Conservation (phyloP, 1,139 yeast genomes). For the Taphrina flavorubra region DNA sequence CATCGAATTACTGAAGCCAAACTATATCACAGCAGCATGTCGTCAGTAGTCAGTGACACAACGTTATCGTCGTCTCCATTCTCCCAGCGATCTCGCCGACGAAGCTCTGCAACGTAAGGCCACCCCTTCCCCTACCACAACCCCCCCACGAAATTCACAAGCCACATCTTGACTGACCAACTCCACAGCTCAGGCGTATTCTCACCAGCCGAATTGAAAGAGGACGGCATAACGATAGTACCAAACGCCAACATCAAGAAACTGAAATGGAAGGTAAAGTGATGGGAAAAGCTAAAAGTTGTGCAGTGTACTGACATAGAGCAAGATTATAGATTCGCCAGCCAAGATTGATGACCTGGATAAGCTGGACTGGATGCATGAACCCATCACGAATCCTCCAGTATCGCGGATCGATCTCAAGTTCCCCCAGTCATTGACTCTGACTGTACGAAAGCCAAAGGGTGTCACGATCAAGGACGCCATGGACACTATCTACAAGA, state of each 20-base stretch:
- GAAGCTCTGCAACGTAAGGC: conserved; percentile 35
- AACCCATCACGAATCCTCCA: conserved; percentile 35
- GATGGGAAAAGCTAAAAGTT: not conserved
- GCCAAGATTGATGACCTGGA: conserved; percentile 36
- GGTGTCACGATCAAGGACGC: conserved; percentile 41
- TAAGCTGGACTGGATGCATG: conserved; percentile 31
- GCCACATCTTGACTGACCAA: conserved; percentile 10
- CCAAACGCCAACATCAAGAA: conserved; percentile 40
- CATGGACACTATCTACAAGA: conserved; percentile 39
- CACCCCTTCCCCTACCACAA: no score
- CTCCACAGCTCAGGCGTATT: conserved; percentile 31
- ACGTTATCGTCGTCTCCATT: conserved; percentile 35
- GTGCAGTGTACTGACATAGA: not conserved
- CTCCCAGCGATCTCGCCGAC: conserved; percentile 35
- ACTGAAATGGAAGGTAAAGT: conserved; percentile 30
- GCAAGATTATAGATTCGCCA: conserved; percentile 21
- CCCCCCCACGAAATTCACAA: conserved; percentile 13
- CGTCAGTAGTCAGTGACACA: conserved; percentile 34
- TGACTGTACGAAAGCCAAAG: conserved; percentile 40
- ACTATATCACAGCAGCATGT: conserved; percentile 3
- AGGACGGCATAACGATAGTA: conserved; percentile 33
- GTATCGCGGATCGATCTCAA: conserved; percentile 38
- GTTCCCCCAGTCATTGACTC: conserved; percentile 34
- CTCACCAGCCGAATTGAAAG: conserved; percentile 33
- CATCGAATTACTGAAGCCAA: not conserved